phyloP scores from a whole-genome alignment of 148 eudicot species.

The Arbutus unedo region DNA sequence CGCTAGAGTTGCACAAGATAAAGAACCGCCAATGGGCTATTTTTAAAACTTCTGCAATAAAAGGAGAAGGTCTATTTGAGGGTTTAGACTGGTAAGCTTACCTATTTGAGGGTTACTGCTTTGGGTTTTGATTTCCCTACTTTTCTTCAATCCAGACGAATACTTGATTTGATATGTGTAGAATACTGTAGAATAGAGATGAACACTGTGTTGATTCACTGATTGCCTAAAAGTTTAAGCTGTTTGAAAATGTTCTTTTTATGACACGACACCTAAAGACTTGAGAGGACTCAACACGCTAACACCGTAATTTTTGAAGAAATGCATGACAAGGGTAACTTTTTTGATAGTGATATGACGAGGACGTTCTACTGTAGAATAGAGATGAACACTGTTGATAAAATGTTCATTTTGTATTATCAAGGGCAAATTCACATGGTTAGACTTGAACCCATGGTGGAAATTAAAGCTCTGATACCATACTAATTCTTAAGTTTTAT shows the following conservation, averaged over 20 bases:
- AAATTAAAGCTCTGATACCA: too few species aligned
- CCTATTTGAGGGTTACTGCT: neutral
- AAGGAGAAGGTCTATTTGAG: constrained; percentile 97
- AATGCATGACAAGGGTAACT: neutral
- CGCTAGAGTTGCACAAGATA: constrained; percentile 92
- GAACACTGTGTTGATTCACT: neutral
- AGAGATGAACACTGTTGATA: neutral
- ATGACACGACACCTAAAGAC: neutral
- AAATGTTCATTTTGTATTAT: too few species aligned
- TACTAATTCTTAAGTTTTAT: too few species aligned
- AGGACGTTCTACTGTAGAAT: neutral
- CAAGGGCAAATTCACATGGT: too few species aligned
- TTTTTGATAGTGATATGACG: too few species aligned
- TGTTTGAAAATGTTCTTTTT: neutral
- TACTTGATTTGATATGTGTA: neutral
- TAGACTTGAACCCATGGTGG: too few species aligned
- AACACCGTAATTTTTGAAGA: neutral
- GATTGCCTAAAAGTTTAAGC: neutral
- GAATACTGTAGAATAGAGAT: neutral
- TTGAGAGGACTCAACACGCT: neutral
- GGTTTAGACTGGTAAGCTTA: constrained; percentile 87
- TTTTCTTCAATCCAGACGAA: neutral
- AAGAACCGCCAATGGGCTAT: constrained; percentile 95
- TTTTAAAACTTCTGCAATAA: constrained; percentile 91
- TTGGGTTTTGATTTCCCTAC: neutral